Evolutionary conservation across 1,284 basidiomycete species (phyloP).

Genomic region (Leccinum pachyderme): DNA sequence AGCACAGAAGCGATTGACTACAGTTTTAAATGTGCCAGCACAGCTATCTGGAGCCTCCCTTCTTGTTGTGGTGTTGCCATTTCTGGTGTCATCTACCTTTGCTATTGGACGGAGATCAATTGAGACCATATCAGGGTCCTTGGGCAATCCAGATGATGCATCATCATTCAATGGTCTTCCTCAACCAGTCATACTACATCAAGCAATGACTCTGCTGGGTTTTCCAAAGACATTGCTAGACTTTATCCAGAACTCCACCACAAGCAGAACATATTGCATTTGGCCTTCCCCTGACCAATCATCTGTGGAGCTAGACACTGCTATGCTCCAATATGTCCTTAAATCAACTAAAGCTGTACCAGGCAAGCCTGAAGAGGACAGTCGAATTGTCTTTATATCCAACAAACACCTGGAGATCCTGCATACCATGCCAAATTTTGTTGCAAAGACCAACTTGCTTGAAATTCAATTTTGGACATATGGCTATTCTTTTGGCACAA

Average conservation of each 20-base stretch:
- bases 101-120: conserved; percentile 20
- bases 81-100: conserved; percentile 15
- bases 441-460: conserved; percentile 40
- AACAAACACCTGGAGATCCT: conserved; percentile 52
- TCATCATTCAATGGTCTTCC: not conserved
- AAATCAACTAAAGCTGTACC: conserved; percentile 39
- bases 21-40: conserved; percentile 35
- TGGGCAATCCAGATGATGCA: not conserved
- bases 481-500: conserved; percentile 54
- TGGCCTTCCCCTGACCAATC: conserved; percentile 34
- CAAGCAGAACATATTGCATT: conserved; percentile 37
- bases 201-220: conserved; percentile 23
- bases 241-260: conserved; percentile 22
- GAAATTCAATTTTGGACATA: conserved; percentile 62
- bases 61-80: conserved; percentile 31
- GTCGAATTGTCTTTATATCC: conserved; percentile 60
- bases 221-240: conserved; percentile 28
- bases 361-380: conserved; percentile 40
- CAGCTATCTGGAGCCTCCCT: conserved; percentile 13
- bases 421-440: conserved; percentile 45
- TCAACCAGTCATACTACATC: conserved; percentile 18
- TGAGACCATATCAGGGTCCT: conserved; percentile 10
- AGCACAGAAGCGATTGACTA: conserved; percentile 25
- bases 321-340: conserved; percentile 44
- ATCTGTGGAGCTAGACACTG: conserved; percentile 42